A percentile compares a stretch with the other conserved stretches of the same genome.
These are phyloP conservation scores for Tricholoma flavovirens DNA, from an alignment of 768 basidiomycete genomes.

Conservation along the genomic window DNA sequence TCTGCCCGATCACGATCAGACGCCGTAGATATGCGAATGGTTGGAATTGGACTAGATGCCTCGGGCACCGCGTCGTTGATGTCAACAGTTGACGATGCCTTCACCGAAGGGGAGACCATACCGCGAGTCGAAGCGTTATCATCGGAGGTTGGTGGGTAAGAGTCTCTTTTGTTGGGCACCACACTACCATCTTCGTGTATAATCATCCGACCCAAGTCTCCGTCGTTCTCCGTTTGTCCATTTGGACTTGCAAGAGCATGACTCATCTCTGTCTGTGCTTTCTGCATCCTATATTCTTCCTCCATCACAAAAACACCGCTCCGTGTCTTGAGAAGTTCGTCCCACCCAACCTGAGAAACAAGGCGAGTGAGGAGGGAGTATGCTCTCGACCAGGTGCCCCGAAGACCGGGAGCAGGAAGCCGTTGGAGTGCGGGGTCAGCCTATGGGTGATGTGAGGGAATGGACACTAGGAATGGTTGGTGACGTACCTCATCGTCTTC, in stretches of 20 bases:
- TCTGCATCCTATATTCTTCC: conserved; percentile 98
- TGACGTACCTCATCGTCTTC: conserved; percentile 74
- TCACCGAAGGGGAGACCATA: conserved; percentile 41
- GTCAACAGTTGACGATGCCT: conserved; percentile 21
- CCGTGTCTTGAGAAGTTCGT: conserved; percentile 93
- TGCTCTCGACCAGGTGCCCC: conserved; percentile 94
- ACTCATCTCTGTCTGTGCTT: conserved; percentile 69
- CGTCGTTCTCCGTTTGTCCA: conserved; percentile 16
- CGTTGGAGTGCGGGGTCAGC: conserved; percentile 92
- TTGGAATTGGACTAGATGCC: conserved; percentile 37
- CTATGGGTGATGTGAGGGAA: conserved; percentile 26
- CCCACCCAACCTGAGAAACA: conserved; percentile 96
- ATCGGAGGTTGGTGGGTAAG: conserved; percentile 30
- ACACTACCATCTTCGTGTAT: conserved; percentile 64
- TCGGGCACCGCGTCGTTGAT: conserved; percentile 19
- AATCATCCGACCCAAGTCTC: conserved; percentile 32
- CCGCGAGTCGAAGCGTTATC: conserved; percentile 71
- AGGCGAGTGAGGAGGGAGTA: conserved; percentile 87
- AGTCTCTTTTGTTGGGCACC: conserved; percentile 17
- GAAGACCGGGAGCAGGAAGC: conserved; percentile 89
- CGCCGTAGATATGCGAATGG: conserved; percentile 75
- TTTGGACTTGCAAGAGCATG: conserved; percentile 24
- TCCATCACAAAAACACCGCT: conserved; percentile 98
- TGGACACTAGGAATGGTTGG: not conserved
- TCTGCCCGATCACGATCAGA: conserved; percentile 45